Percentiles rank a stretch among this genome's conserved stretches.
phyloP scores from a whole-genome alignment of 2,329 filamentous ascomycete species.

The Paracorniculantispora psalliotae region DNA sequence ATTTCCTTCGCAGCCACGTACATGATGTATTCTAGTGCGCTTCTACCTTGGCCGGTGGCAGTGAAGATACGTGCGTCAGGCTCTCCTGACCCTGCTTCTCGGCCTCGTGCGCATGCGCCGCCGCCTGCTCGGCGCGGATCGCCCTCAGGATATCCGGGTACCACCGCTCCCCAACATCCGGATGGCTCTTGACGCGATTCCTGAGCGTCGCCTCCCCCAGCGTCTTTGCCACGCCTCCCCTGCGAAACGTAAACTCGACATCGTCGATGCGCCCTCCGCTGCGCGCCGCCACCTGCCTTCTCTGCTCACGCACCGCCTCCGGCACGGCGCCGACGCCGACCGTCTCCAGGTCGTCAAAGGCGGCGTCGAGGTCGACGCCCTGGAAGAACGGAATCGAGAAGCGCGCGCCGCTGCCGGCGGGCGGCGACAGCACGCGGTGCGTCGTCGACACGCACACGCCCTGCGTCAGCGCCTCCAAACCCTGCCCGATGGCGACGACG shows the following conservation, averaged over 20 bases:
- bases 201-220: conserved; percentile 79
- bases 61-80: conserved; percentile 4
- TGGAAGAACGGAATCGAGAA: conserved; percentile 87
- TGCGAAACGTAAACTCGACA: conserved; percentile 81
- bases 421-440: conserved; percentile 74
- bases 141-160: conserved; percentile 59
- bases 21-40: conserved; percentile 23
- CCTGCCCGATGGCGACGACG: conserved; percentile 84
- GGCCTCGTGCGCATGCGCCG: conserved; percentile 23
- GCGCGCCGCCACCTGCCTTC: conserved; percentile 51
- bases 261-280: conserved; percentile 61
- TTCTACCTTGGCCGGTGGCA: conserved; percentile 23
- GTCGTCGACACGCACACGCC: conserved; percentile 80
- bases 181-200: conserved; percentile 82
- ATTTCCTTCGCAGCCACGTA: background rate
- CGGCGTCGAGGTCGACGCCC: conserved; percentile 72
- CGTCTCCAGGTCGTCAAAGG: conserved; percentile 69
- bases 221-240: conserved; percentile 59
- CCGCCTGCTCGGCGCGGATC: conserved; percentile 55
- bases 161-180: conserved; percentile 79
- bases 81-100: conserved; percentile 16
- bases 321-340: conserved; percentile 56
- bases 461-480: conserved; percentile 76
- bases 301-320: conserved; percentile 56
- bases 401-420: conserved; percentile 63